A percentile compares a stretch with the other conserved stretches of the same genome.
Evolutionary conservation across 1,284 basidiomycete species (phyloP).

Genomic region (Agaricales sp.): DNA sequence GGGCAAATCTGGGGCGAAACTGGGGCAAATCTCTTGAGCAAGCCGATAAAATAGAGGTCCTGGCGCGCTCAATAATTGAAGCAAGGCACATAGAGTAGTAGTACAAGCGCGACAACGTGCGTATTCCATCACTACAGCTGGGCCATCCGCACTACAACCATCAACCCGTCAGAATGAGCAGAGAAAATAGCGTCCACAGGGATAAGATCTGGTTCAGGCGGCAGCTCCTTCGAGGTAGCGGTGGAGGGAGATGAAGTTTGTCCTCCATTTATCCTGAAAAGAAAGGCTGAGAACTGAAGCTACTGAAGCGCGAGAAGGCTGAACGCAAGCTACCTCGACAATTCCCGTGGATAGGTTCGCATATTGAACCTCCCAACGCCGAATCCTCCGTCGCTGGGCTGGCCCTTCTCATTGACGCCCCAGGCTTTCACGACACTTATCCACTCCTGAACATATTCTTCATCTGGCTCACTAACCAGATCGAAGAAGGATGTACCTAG

Average conservation of each 20-base stretch:
- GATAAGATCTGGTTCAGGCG: constrained; percentile 23
- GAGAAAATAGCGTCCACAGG: constrained; percentile 70
- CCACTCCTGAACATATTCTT: constrained; percentile 54
- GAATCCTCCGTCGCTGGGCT: constrained; percentile 72
- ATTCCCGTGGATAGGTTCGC: constrained; percentile 43
- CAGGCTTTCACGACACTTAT: constrained; percentile 65
- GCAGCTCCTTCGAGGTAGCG: constrained; percentile 5
- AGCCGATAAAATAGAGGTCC: no score
- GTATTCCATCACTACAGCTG: no score
- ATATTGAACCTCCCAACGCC: constrained; percentile 63
- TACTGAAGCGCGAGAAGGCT: no score
- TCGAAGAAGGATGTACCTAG: constrained; percentile 65
- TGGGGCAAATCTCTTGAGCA: no score
- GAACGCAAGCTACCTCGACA: no score
- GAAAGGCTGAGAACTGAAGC: no score
- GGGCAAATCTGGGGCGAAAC: no score
- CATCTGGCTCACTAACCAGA: constrained; percentile 52
- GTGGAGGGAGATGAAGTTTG: no score
- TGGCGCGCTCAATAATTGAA: no score
- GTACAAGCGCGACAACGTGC: no score
- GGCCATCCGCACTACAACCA: constrained; percentile 55
- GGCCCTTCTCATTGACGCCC: constrained; percentile 71
- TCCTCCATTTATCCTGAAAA: no score
- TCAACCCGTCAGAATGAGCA: constrained; percentile 69
- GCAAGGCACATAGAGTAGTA: no score